phyloP scores from a whole-genome alignment of 352 stramenopile species.

The Globisporangium sylvaticum region DNA sequence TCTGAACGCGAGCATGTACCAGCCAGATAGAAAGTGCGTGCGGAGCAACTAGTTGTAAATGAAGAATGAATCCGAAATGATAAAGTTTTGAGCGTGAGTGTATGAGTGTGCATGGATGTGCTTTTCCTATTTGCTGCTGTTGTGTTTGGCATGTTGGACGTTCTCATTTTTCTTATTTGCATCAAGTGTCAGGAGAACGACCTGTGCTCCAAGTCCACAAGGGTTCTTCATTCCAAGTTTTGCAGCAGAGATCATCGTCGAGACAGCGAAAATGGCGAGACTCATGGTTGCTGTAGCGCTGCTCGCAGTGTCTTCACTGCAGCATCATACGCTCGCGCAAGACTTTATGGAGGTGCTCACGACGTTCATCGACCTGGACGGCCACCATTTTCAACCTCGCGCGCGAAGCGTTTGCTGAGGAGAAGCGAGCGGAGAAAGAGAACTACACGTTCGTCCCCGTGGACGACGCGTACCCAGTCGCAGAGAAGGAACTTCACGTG shows the following conservation, averaged over 20 bases:
- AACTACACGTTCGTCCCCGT: slow-evolving; percentile 20
- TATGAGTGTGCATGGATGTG: neutral
- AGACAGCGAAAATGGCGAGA: neutral
- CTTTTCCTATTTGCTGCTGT: slow-evolving; percentile 1
- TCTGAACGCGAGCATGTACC: neutral
- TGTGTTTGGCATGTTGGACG: slow-evolving; percentile 4
- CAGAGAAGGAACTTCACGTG: slow-evolving; percentile 30
- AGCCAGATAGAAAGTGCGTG: neutral
- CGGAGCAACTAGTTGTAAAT: neutral
- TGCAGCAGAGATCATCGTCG: neutral
- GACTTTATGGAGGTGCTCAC: slow-evolving; percentile 35
- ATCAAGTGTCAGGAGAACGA: neutral
- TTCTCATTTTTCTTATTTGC: slow-evolving; percentile 30
- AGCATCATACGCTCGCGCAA: neutral
- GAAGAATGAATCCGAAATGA: slow-evolving; percentile 12
- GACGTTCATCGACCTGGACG: slow-evolving; percentile 34
- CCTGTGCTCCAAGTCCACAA: neutral
- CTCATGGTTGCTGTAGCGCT: slow-evolving; percentile 8
- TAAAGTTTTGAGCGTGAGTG: slow-evolving; percentile 14
- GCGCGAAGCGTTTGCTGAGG: slow-evolving; percentile 11
- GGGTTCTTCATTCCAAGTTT: neutral
- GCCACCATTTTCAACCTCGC: slow-evolving; percentile 11
- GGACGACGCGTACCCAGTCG: slow-evolving; percentile 53
- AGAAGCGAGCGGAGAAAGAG: slow-evolving; percentile 12
- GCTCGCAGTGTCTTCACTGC: neutral